phyloP scores from a whole-genome alignment of 2,329 filamentous ascomycete genomes.

The Ophiostoma angusticollis region DNA sequence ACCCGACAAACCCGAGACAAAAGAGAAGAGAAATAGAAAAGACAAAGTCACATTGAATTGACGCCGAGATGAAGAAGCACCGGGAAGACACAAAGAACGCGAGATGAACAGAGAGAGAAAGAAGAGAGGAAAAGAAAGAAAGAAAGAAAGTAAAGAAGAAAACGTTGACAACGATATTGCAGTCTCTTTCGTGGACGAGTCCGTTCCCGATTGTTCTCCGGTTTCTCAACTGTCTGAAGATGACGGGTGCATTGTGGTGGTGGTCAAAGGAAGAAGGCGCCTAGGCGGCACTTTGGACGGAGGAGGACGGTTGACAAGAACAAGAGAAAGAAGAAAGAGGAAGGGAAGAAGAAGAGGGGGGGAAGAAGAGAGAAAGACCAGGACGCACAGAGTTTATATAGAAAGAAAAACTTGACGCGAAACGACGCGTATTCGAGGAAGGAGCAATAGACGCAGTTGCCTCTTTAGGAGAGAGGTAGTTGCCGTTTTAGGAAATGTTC shows the following conservation, averaged over 20 bases:
- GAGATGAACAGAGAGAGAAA: not conserved
- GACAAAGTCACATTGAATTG: no score
- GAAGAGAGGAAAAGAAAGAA: not conserved
- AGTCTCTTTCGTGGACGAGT: no score
- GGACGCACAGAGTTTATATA: not conserved
- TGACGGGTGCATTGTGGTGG: no score
- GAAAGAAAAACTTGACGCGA: not conserved
- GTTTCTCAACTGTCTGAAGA: no score
- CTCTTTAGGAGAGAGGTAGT: constrained; percentile 1
- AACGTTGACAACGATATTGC: not conserved
- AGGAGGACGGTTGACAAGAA: no score
- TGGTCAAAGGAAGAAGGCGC: no score
- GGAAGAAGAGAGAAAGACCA: not conserved
- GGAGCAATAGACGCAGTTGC: not conserved
- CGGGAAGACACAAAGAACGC: not conserved
- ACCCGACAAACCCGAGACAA: no score
- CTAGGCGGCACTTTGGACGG: no score
- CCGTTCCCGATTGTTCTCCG: no score
- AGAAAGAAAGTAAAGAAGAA: not conserved
- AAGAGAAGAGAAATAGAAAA: no score
- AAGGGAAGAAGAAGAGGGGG: not conserved
- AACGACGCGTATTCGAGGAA: not conserved
- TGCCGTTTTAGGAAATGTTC: constrained; percentile 6
- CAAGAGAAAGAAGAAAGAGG: not conserved
- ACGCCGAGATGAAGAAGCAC: no score